Evolutionary conservation across 805 yeast genomes (phyloP).

Genomic region (Metschnikowia colocasiae): DNA sequence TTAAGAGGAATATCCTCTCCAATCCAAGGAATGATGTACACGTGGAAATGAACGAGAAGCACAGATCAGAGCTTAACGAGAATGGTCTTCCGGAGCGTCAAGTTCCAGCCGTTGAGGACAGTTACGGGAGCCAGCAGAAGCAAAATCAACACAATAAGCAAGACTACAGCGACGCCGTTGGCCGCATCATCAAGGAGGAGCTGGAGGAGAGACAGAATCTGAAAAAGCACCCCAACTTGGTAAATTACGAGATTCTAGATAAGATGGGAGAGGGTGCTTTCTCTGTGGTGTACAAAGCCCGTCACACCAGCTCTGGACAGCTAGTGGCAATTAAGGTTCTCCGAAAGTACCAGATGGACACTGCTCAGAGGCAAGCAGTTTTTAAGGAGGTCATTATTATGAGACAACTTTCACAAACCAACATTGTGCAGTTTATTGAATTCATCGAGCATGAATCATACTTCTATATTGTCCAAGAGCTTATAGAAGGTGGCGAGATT

Average conservation of each 20-base stretch:
- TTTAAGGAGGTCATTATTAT: conserved; percentile 71
- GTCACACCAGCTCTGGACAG: conserved; percentile 40
- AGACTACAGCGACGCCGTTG: conserved; percentile 13
- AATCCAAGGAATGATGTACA: conserved; percentile 11
- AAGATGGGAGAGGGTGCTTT: conserved; percentile 84
- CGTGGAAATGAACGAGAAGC: background rate
- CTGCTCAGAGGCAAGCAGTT: conserved; percentile 52
- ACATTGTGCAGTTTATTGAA: conserved; percentile 54
- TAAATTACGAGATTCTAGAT: conserved; percentile 28
- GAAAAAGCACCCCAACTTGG: conserved; percentile 14
- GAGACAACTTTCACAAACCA: conserved; percentile 59
- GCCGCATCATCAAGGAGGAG: conserved; percentile 14
- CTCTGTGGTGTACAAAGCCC: conserved; percentile 76
- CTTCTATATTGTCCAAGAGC: conserved; percentile 65
- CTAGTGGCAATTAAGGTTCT: conserved; percentile 74
- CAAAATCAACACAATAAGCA: conserved; percentile 1
- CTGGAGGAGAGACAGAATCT: conserved; percentile 4
- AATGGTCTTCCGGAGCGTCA: background rate
- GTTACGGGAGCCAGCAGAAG: conserved; percentile 2
- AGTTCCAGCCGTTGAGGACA: conserved; percentile 6
- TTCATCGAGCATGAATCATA: conserved; percentile 49
- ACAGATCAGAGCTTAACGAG: background rate
- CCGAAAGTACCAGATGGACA: conserved; percentile 52
- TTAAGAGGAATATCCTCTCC: conserved; percentile 6
- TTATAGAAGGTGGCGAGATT: conserved; percentile 74